These are phyloP conservation scores for Xylaria multiplex DNA, from an alignment of 2,329 filamentous ascomycete genomes.

Conservation along the genomic window DNA sequence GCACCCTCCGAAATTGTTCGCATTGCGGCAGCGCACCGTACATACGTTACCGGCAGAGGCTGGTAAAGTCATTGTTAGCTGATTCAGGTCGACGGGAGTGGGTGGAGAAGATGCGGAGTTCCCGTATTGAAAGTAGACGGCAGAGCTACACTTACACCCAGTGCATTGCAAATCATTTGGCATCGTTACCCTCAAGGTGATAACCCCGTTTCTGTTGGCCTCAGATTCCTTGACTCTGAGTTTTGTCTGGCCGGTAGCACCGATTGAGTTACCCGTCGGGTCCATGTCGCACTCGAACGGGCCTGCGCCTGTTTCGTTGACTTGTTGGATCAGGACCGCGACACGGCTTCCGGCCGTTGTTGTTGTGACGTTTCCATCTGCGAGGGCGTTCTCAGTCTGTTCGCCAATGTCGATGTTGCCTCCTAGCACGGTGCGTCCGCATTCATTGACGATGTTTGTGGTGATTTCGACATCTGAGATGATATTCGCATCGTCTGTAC, in stretches of 20 bases:
- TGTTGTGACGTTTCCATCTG: slow-evolving; percentile 47
- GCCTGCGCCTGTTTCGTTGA: slow-evolving; percentile 52
- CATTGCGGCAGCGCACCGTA: slow-evolving; percentile 55
- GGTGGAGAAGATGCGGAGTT: neutral
- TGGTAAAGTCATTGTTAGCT: slow-evolving; percentile 30
- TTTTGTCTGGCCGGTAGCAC: slow-evolving; percentile 54
- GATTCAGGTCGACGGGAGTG: neutral
- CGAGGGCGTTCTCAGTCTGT: slow-evolving; percentile 49
- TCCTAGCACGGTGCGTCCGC: slow-evolving; percentile 59
- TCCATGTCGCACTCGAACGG: slow-evolving; percentile 54
- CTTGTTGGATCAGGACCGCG: slow-evolving; percentile 59
- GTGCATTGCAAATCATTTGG: slow-evolving; percentile 49
- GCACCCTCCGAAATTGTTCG: slow-evolving; percentile 52
- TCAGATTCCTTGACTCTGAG: slow-evolving; percentile 54
- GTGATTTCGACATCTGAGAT: slow-evolving; percentile 46
- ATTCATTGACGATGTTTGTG: slow-evolving; percentile 54
- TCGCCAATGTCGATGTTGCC: slow-evolving; percentile 59
- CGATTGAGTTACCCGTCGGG: slow-evolving; percentile 49
- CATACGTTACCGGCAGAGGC: slow-evolving; percentile 56
- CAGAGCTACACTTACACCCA: slow-evolving; percentile 43
- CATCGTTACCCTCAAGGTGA: slow-evolving; percentile 52
- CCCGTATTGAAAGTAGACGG: neutral
- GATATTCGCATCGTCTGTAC: slow-evolving; percentile 41
- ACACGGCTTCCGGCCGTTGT: slow-evolving; percentile 61
- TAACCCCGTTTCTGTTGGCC: slow-evolving; percentile 40